Conservation (phyloP, 1,284 basidiomycete genomes). For the Vanrija sp. region DNA sequence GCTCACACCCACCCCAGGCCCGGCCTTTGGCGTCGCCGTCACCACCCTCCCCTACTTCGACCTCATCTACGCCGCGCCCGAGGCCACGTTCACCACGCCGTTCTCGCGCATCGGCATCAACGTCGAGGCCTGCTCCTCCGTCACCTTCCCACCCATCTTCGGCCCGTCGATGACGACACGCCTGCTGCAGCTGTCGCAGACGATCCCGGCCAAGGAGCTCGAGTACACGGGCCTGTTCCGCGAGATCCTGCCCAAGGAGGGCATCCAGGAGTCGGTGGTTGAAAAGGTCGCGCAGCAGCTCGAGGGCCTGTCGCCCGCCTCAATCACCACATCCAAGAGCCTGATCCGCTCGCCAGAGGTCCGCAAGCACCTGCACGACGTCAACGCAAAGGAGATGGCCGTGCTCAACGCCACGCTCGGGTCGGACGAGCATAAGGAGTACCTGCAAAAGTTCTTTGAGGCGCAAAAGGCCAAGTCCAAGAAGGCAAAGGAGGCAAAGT, state of each 20-base stretch:
- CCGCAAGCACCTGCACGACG: conserved; percentile 2
- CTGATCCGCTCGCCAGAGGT: conserved; percentile 5
- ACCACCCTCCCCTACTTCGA: conserved; percentile 20
- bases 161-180: conserved; percentile 11
- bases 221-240: conserved; percentile 9
- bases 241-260: conserved; percentile 4
- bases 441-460: no score
- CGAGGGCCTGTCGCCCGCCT: conserved; percentile 10
- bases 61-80: conserved; percentile 15
- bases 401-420: conserved; percentile 3
- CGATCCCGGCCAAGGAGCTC: conserved; percentile 9
- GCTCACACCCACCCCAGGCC: conserved; percentile 2
- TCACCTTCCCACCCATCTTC: conserved; percentile 17
- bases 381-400: conserved; percentile 13
- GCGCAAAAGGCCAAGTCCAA: no score
- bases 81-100: conserved; percentile 15
- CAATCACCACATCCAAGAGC: conserved; percentile 12
- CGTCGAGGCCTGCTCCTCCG: conserved; percentile 13
- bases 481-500: no score
- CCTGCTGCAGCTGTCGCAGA: conserved; percentile 17
- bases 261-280: conserved; percentile 7
- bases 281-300: conserved; percentile 4
- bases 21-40: conserved; percentile 17
- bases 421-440: conserved; percentile 10
- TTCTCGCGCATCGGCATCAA: conserved; percentile 20